Conservation (phyloP, 2,329 filamentous ascomycete species). For the Fusarium sp. region DNA sequence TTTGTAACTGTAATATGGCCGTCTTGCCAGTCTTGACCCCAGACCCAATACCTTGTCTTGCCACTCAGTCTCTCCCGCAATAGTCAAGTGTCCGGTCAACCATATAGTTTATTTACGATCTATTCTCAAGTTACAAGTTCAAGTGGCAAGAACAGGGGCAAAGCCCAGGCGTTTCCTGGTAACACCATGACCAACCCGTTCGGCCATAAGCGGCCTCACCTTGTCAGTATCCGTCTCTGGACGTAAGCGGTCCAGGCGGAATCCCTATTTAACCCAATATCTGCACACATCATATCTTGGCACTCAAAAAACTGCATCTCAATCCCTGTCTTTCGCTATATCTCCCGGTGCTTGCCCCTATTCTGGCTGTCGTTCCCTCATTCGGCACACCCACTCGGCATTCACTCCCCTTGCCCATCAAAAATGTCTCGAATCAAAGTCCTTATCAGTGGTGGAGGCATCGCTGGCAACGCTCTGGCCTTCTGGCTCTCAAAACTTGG, state of each 20-base stretch:
- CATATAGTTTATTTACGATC: background rate
- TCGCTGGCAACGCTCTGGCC: conserved; percentile 47
- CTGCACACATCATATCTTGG: background rate
- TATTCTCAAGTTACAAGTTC: background rate
- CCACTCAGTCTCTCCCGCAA: background rate
- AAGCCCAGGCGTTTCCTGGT: background rate
- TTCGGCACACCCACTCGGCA: background rate
- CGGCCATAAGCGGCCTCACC: background rate
- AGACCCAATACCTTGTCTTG: too few species aligned
- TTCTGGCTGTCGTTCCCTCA: background rate
- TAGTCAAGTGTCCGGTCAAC: background rate
- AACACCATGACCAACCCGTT: background rate
- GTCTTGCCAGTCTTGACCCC: background rate
- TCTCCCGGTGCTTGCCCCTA: background rate
- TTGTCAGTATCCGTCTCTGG: background rate
- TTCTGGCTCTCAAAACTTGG: conserved; percentile 47
- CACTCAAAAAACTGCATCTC: background rate
- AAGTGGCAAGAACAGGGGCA: background rate
- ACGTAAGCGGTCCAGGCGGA: background rate
- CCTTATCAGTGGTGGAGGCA: conserved; percentile 49
- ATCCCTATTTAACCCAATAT: background rate
- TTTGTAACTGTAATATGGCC: background rate
- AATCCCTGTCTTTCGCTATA: background rate
- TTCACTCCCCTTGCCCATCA: background rate
- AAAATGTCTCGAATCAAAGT: conserved; percentile 45